Conservation (phyloP, 1,284 basidiomycete species). For the Ustilago lituana region DNA sequence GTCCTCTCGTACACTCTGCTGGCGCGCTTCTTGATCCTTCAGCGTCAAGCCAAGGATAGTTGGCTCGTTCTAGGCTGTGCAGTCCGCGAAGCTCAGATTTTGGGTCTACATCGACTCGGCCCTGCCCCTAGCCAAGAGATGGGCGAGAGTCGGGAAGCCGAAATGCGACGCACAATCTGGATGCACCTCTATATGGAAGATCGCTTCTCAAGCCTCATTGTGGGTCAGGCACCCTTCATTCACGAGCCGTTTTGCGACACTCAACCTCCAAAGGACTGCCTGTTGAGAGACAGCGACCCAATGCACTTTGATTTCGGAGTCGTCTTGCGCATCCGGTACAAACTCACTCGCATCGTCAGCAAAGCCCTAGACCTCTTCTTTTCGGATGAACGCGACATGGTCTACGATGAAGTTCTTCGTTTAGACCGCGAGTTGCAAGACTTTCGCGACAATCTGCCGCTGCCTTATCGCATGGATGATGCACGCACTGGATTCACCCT, state of each 20-base stretch:
- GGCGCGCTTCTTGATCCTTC: slow-evolving; percentile 17
- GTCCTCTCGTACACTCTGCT: slow-evolving; percentile 17
- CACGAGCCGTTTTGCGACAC: slow-evolving; percentile 22
- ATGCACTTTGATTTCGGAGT: not conserved
- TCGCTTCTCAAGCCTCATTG: slow-evolving; percentile 15
- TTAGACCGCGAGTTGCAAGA: slow-evolving; percentile 12
- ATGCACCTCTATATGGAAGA: slow-evolving; percentile 22
- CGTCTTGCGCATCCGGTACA: slow-evolving; percentile 8
- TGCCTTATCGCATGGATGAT: slow-evolving; percentile 1
- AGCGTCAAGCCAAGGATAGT: slow-evolving; percentile 28
- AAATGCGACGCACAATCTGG: slow-evolving; percentile 13
- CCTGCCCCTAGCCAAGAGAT: not conserved
- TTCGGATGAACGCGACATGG: slow-evolving; percentile 10
- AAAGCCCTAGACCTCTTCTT: slow-evolving; percentile 14
- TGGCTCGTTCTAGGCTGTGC: slow-evolving; percentile 16
- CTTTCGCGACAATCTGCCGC: slow-evolving; percentile 2
- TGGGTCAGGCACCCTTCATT: slow-evolving; percentile 22
- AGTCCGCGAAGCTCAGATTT: slow-evolving; percentile 11
- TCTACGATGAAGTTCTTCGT: slow-evolving; percentile 1
- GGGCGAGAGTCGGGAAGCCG: slow-evolving; percentile 3
- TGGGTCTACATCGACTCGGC: slow-evolving; percentile 27
- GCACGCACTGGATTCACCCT: too few species aligned
- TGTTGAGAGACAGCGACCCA: not conserved
- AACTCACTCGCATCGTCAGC: slow-evolving; percentile 13
- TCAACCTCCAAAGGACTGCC: not conserved